Percentiles rank a stretch among this genome's conserved stretches.
These are phyloP conservation scores for Paracamarosporium sp. DNA, from an alignment of 2,329 filamentous ascomycete species.

Conservation along the genomic window DNA sequence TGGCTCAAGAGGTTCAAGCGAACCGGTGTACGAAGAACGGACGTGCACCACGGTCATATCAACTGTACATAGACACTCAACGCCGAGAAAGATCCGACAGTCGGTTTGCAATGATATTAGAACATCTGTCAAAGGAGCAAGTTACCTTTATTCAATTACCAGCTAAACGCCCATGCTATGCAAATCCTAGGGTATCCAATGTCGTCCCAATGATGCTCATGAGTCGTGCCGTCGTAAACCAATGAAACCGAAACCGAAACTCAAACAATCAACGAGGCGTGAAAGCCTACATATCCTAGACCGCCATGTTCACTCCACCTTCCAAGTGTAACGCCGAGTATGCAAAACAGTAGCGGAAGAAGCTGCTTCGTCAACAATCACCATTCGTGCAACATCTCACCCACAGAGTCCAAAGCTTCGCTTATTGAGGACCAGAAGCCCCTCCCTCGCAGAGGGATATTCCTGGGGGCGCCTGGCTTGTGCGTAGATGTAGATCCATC, in stretches of 20 bases:
- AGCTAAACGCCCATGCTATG: not conserved
- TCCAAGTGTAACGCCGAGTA: not conserved
- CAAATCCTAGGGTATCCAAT: slow-evolving; percentile 6
- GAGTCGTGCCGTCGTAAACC: slow-evolving; percentile 4
- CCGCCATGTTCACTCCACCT: not conserved
- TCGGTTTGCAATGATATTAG: not conserved
- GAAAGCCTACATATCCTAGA: not conserved
- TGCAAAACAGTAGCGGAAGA: not conserved
- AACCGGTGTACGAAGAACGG: too few species aligned
- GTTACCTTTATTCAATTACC: not conserved
- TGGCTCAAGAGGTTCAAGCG: too few species aligned
- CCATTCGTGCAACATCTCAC: slow-evolving; percentile 20
- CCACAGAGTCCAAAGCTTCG: slow-evolving; percentile 22
- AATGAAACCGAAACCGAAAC: not conserved
- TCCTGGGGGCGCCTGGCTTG: not conserved
- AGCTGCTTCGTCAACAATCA: slow-evolving; percentile 3
- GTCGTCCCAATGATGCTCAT: not conserved
- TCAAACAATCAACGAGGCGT: not conserved
- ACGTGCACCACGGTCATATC: too few species aligned
- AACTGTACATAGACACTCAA: too few species aligned
- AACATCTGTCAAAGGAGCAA: not conserved
- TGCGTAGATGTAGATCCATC: not conserved
- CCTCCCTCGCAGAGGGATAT: not conserved
- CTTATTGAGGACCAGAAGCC: slow-evolving; percentile 19
- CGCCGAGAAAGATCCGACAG: too few species aligned